Conservation (phyloP, 169 alveolate species). For the Eimeria necatrix region DNA sequence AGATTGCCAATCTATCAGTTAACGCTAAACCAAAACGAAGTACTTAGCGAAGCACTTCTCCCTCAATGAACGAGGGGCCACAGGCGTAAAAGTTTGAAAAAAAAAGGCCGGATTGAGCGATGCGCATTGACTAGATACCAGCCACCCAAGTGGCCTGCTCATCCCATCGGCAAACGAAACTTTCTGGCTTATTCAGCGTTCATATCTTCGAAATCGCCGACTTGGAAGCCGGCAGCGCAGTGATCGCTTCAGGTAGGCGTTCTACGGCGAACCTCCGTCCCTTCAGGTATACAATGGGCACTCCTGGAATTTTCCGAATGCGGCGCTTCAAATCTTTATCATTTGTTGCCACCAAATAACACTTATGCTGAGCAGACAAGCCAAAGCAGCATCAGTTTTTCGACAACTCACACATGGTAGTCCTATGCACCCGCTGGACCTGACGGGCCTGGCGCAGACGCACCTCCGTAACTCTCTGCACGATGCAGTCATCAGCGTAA, state of each 20-base stretch:
- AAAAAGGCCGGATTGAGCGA: no score
- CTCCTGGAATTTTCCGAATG: slow-evolving; percentile 99
- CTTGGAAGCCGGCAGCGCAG: slow-evolving; percentile 73
- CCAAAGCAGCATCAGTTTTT: neutral
- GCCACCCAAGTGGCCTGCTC: no score
- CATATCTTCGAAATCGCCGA: slow-evolving; percentile 39
- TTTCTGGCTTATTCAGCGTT: neutral
- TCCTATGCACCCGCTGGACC: neutral
- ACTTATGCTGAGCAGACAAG: slow-evolving; percentile 91
- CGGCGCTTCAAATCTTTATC: slow-evolving; percentile 98
- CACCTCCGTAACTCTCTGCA: slow-evolving; percentile 94
- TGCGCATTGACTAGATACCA: no score
- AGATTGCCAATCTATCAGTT: no score
- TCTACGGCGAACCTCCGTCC: slow-evolving; percentile 97
- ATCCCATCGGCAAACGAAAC: no score
- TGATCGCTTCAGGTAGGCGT: slow-evolving; percentile 96
- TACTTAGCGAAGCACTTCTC: no score
- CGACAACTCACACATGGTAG: neutral
- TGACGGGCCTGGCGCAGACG: neutral
- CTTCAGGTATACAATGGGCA: slow-evolving; percentile 98
- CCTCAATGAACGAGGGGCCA: no score
- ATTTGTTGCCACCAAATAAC: slow-evolving; percentile 99
- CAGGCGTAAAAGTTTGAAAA: no score
- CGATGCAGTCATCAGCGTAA: slow-evolving; percentile 99
- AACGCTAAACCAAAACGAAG: no score